Evolutionary conservation across 2,329 filamentous ascomycete genomes (phyloP).

Genomic region (Madurella fahalii): DNA sequence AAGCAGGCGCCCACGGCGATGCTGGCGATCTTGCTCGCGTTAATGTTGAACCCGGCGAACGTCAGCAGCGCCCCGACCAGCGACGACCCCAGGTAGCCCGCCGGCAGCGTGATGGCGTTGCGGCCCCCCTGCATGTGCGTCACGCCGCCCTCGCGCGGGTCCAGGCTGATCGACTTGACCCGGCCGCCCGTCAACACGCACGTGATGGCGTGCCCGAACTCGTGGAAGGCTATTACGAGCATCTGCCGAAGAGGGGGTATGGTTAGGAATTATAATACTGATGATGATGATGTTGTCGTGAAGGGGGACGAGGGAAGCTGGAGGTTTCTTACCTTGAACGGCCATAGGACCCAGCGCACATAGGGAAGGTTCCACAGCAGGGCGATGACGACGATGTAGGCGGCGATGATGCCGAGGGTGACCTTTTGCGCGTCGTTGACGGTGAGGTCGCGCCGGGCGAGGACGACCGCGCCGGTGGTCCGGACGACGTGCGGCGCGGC

Average conservation of each 20-base stretch:
- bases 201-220: conserved; percentile 71
- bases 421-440: conserved; percentile 67
- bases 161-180: conserved; percentile 70
- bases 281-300: background rate
- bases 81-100: conserved; percentile 73
- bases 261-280: background rate
- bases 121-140: conserved; percentile 73
- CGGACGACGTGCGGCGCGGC: conserved; percentile 22
- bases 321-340: conserved; percentile 62
- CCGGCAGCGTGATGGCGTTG: conserved; percentile 66
- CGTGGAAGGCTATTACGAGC: conserved; percentile 80
- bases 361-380: conserved; percentile 78
- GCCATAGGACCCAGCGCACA: conserved; percentile 70
- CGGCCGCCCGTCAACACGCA: conserved; percentile 68
- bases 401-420: conserved; percentile 61
- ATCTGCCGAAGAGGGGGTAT: conserved; percentile 49
- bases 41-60: conserved; percentile 77
- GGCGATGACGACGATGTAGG: conserved; percentile 69
- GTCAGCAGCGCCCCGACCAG: conserved; percentile 73
- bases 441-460: conserved; percentile 50
- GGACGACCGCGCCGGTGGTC: conserved; percentile 17
- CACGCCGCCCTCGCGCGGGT: conserved; percentile 72
- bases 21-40: conserved; percentile 74
- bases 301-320: background rate
- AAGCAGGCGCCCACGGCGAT: conserved; percentile 71